Evolutionary conservation across 1,139 yeast genomes (phyloP).

Genomic region (Scheffersomyces lignicola): DNA sequence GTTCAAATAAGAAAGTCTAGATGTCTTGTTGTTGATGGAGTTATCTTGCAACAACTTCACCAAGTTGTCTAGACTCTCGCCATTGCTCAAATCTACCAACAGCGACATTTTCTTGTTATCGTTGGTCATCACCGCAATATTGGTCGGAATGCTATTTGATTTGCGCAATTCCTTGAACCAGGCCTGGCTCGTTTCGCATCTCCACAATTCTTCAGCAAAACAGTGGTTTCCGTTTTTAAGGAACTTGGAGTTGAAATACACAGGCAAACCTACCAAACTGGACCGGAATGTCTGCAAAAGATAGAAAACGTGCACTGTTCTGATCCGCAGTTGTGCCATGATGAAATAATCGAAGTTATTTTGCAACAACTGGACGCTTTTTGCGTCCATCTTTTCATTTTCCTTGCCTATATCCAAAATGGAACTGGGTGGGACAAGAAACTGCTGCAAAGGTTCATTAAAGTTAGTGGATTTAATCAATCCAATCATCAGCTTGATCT

Average conservation of each 20-base stretch:
- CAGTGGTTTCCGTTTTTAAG: constrained; percentile 78
- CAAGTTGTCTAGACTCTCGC: constrained; percentile 50
- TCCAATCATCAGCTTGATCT: constrained; percentile 75
- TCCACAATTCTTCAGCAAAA: constrained; percentile 68
- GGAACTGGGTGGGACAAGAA: constrained; percentile 57
- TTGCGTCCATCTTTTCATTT: constrained; percentile 23
- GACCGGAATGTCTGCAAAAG: constrained; percentile 71
- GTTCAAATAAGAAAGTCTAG: constrained; percentile 51
- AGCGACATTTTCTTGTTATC: constrained; percentile 4
- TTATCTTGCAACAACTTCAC: constrained; percentile 34
- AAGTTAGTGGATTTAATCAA: constrained; percentile 75
- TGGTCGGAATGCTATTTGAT: constrained; percentile 4
- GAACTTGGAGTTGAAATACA: constrained; percentile 56
- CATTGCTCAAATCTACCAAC: constrained; percentile 59
- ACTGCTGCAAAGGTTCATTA: constrained; percentile 66
- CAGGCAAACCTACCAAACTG: constrained; percentile 61
- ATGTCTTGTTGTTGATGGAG: constrained; percentile 24
- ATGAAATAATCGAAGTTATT: constrained; percentile 72
- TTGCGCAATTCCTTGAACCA: constrained; percentile 48
- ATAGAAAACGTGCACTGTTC: constrained; percentile 81
- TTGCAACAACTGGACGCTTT: constrained; percentile 19
- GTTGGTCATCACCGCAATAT: background rate
- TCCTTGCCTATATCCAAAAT: constrained; percentile 22
- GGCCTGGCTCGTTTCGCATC: constrained; percentile 51
- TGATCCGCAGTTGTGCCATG: constrained; percentile 77